phyloP scores from a whole-genome alignment of 139 green algal species.

The Chlamydomonas sp. region DNA sequence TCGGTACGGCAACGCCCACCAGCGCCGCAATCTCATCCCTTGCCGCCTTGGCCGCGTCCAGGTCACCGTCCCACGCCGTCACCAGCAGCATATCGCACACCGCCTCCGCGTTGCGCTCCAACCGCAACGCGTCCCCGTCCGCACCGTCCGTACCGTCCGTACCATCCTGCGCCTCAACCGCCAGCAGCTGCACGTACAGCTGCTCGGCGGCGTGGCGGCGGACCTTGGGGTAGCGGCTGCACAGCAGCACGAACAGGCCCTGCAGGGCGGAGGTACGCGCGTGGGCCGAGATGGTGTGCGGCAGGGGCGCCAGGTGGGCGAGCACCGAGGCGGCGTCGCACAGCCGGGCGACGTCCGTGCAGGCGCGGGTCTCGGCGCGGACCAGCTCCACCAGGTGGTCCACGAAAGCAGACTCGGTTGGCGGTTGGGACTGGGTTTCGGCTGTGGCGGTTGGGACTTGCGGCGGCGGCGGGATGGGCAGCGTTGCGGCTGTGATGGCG shows the following conservation, averaged over 20 bases:
- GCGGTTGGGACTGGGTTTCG: neutral
- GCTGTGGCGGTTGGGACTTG: neutral
- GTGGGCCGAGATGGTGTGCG: neutral
- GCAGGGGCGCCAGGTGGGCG: constrained; percentile 36
- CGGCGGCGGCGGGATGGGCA: constrained; percentile 7
- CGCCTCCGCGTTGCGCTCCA: constrained; percentile 38
- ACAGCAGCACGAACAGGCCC: constrained; percentile 70
- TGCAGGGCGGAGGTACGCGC: constrained; percentile 60
- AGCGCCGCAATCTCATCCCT: constrained; percentile 49
- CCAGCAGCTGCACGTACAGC: constrained; percentile 85
- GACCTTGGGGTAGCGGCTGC: constrained; percentile 75
- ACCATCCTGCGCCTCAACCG: constrained; percentile 48
- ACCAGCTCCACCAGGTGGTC: constrained; percentile 58
- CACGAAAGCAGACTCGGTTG: constrained; percentile 22
- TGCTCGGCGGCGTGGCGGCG: constrained; percentile 82
- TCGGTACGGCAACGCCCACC: constrained; percentile 50
- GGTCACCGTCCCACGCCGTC: constrained; percentile 70
- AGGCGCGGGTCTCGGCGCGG: constrained; percentile 60
- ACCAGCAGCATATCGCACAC: constrained; percentile 62
- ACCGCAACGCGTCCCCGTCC: constrained; percentile 3
- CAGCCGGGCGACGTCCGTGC: constrained; percentile 74
- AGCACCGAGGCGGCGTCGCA: constrained; percentile 51
- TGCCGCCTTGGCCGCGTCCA: constrained; percentile 59
- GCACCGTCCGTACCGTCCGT: neutral
- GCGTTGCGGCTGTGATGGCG: neutral